These are phyloP conservation scores for Tricholoma flavovirens DNA, from an alignment of 768 basidiomycete genomes.

Conservation along the genomic window DNA sequence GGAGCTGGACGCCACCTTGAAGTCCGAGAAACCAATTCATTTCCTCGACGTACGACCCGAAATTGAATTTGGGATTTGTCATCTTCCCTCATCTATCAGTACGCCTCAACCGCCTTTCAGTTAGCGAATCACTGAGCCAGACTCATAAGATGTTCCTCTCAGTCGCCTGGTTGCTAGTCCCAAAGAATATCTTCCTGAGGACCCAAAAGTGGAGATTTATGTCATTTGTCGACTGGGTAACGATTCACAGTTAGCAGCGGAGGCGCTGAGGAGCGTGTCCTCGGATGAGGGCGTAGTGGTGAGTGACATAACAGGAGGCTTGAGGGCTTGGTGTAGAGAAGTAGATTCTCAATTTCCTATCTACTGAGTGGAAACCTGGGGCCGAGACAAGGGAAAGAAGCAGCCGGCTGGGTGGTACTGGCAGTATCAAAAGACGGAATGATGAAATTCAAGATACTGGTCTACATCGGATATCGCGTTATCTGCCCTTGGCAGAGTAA, in stretches of 20 bases:
- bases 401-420: too few relatives aligned
- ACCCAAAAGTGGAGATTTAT: constrained; percentile 31
- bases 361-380: constrained; percentile 65
- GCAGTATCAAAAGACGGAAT: too few relatives aligned
- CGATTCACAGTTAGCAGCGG: constrained; percentile 85
- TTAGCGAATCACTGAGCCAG: not conserved
- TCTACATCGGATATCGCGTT: too few relatives aligned
- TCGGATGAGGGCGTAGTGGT: constrained; percentile 28
- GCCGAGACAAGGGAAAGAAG: too few relatives aligned
- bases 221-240: constrained; percentile 88
- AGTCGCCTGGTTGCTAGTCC: constrained; percentile 59
- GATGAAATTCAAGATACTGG: too few relatives aligned
- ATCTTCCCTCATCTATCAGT: constrained; percentile 73
- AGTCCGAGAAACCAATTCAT: constrained; percentile 20
- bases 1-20: constrained; percentile 26
- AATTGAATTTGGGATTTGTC: constrained; percentile 84
- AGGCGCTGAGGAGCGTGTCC: constrained; percentile 42
- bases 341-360: constrained; percentile 76
- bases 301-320: constrained; percentile 75
- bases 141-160: constrained; percentile 66
- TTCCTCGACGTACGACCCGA: constrained; percentile 78
- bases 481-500: too few relatives aligned
- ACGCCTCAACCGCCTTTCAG: not conserved
- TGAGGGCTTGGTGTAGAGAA: constrained; percentile 71
- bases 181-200: constrained; percentile 28